These are phyloP conservation scores for Pichia sp. DNA, from an alignment of 1,139 yeast species.

Conservation along the genomic window DNA sequence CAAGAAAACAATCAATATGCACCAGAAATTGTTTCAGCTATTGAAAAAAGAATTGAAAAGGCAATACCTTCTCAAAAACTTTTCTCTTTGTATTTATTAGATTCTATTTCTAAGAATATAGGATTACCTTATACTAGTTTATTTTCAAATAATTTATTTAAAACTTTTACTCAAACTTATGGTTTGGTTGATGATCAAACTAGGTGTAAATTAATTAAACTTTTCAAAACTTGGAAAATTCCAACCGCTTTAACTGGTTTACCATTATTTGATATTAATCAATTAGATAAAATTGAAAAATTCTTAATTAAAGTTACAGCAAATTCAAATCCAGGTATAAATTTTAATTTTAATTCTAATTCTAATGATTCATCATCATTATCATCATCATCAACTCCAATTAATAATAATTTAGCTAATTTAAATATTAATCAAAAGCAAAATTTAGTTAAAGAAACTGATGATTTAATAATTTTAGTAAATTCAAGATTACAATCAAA, in stretches of 20 bases:
- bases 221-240: constrained; percentile 84
- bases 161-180: constrained; percentile 69
- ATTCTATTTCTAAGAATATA: constrained; percentile 87
- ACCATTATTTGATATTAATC: constrained; percentile 68
- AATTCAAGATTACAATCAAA: constrained; percentile 27
- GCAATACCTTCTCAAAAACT: constrained; percentile 78
- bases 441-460: constrained; percentile 40
- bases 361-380: constrained; percentile 1
- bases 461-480: constrained; percentile 32
- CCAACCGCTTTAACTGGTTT: constrained; percentile 53
- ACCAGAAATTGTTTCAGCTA: constrained; percentile 66
- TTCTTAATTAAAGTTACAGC: constrained; percentile 58
- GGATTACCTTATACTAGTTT: constrained; percentile 81
- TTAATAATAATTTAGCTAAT: not conserved
- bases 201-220: constrained; percentile 63
- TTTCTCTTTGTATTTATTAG: constrained; percentile 75
- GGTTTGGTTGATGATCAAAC: constrained; percentile 70
- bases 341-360: not conserved
- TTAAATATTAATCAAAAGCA: constrained; percentile 1
- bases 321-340: not conserved
- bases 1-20: constrained; percentile 76
- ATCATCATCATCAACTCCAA: constrained; percentile 3
- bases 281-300: constrained; percentile 64
- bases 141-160: constrained; percentile 61
- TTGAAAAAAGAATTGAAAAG: constrained; percentile 58